phyloP scores from a whole-genome alignment of 2,329 filamentous ascomycete genomes.

The Dactylonectria macrodidyma region DNA sequence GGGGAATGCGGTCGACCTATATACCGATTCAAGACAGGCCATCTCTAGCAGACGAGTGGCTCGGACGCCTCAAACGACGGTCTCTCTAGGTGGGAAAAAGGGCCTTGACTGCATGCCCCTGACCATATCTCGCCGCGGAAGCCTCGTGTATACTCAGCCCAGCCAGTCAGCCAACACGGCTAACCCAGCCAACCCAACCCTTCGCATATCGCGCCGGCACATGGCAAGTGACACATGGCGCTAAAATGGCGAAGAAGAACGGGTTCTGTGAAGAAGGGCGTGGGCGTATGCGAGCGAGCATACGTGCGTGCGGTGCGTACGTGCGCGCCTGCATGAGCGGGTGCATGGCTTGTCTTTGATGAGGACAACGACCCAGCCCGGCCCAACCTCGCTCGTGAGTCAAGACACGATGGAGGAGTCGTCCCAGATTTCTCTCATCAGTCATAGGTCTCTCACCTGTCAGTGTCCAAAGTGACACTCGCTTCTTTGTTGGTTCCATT shows the following conservation, averaged over 20 bases:
- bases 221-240: background rate
- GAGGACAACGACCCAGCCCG: background rate
- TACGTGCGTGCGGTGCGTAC: background rate
- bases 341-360: background rate
- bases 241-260: too few species aligned
- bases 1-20: constrained; percentile 47
- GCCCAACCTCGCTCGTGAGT: constrained; percentile 5
- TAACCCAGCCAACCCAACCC: background rate
- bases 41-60: background rate
- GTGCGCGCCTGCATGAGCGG: background rate
- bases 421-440: background rate
- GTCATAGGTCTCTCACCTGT: background rate
- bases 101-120: background rate
- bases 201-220: background rate
- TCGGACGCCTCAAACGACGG: background rate
- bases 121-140: background rate
- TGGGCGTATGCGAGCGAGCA: too few species aligned
- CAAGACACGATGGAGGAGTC: background rate
- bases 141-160: background rate
- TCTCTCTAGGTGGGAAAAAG: background rate
- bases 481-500: too few species aligned
- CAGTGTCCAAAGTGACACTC: background rate
- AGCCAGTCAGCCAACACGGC: background rate
- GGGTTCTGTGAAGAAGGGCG: too few species aligned
- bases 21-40: constrained; percentile 33